phyloP scores from a whole-genome alignment of 306 rosid genomes.

The Sechiopsis laciniata region DNA sequence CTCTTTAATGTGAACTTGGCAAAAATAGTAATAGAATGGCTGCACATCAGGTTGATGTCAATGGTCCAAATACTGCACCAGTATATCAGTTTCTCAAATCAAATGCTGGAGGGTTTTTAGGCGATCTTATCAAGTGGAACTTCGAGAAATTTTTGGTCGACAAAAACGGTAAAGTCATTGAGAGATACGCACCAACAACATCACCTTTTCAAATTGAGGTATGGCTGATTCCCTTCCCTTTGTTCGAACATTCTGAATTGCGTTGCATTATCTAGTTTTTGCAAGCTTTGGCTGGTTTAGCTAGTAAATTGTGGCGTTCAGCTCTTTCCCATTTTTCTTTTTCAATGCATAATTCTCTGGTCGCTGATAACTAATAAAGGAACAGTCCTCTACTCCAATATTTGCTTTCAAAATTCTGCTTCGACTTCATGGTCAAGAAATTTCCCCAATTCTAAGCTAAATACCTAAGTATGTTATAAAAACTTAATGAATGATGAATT shows the following conservation, averaged over 20 bases:
- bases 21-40: slow-evolving; percentile 22
- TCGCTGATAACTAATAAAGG: no score
- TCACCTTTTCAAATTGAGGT: slow-evolving; percentile 99
- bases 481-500: not conserved
- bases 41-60: slow-evolving; percentile 81
- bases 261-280: not conserved
- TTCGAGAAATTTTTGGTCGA: slow-evolving; percentile 95
- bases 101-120: slow-evolving; percentile 80
- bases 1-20: not conserved
- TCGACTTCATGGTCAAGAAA: not conserved
- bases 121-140: slow-evolving; percentile 88
- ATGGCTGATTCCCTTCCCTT: slow-evolving; percentile 2
- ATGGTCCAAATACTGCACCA: slow-evolving; percentile 89
- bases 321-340: not conserved
- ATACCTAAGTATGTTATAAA: not conserved
- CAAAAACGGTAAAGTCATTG: slow-evolving; percentile 87
- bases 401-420: not conserved
- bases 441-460: not conserved
- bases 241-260: not conserved
- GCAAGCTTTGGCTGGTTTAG: not conserved
- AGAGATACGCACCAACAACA: slow-evolving; percentile 89
- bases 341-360: not conserved
- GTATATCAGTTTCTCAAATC: slow-evolving; percentile 88
- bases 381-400: no score
- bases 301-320: not conserved